Conservation (phyloP, 2,329 filamentous ascomycete genomes). For the Anisogramma anomala region DNA sequence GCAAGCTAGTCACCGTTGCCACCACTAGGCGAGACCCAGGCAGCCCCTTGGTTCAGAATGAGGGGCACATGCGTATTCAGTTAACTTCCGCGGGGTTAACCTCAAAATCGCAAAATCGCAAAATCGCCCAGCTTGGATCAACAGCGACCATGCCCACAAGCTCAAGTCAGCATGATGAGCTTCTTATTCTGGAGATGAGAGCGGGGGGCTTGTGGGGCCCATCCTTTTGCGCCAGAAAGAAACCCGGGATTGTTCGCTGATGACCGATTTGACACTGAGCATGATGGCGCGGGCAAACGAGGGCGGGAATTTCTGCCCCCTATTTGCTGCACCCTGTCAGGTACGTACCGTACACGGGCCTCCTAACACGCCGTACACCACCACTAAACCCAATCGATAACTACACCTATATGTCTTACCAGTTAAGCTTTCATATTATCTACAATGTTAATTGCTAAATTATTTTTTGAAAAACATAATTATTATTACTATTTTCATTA, state of each 20-base stretch:
- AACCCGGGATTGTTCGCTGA: conserved; percentile 14
- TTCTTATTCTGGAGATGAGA: conserved; percentile 11
- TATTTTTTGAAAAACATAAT: no score
- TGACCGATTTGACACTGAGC: conserved; percentile 14
- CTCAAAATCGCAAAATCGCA: no score
- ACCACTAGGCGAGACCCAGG: neutral
- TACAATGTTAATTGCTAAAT: no score
- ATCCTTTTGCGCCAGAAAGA: conserved; percentile 14
- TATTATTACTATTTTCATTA: no score
- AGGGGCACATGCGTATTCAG: neutral
- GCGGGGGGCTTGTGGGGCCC: conserved; percentile 11
- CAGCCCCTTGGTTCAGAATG: neutral
- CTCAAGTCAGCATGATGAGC: conserved; percentile 2
- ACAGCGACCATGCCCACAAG: neutral
- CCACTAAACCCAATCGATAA: no score
- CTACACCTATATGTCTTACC: no score
- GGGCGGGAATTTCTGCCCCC: no score
- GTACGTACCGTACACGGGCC: no score
- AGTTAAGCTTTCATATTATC: no score
- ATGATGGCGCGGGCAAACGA: neutral
- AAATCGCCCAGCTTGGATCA: conserved; percentile 1
- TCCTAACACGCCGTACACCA: no score
- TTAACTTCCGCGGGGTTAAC: conserved; percentile 1
- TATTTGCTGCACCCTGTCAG: no score
- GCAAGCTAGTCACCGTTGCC: neutral